phyloP scores from a whole-genome alignment of 2,329 filamentous ascomycete genomes.

The Aspergillus caelatus region DNA sequence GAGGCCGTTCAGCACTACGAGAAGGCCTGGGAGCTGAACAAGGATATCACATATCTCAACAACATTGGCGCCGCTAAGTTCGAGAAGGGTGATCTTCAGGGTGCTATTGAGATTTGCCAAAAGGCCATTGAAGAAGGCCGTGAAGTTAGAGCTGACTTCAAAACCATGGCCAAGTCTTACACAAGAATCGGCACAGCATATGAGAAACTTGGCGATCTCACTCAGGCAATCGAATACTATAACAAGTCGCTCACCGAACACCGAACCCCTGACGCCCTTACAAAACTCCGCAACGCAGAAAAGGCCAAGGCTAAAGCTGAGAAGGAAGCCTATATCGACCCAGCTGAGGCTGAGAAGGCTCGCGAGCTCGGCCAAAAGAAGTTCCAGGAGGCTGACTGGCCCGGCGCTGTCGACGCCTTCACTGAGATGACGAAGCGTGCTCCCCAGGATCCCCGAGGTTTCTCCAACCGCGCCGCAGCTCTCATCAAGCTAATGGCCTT shows the following conservation, averaged over 20 bases:
- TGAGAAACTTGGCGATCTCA: conserved; percentile 82
- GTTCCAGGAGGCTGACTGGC: conserved; percentile 97
- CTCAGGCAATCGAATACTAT: conserved; percentile 83
- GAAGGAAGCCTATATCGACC: conserved; percentile 81
- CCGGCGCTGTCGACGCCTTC: conserved; percentile 90
- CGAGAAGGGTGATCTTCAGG: conserved; percentile 93
- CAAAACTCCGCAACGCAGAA: conserved; percentile 88
- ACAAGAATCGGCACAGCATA: conserved; percentile 92
- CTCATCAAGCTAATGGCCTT: conserved; percentile 97
- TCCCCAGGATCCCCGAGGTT: conserved; percentile 88
- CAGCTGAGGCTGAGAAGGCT: conserved; percentile 90
- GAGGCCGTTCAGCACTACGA: conserved; percentile 90
- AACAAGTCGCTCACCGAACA: conserved; percentile 94
- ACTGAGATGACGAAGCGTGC: conserved; percentile 95
- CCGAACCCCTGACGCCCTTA: conserved; percentile 89
- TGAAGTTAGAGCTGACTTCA: conserved; percentile 90
- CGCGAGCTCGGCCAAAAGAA: conserved; percentile 93
- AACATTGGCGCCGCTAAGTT: conserved; percentile 93
- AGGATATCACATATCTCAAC: conserved; percentile 97
- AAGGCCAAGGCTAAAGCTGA: conserved; percentile 78
- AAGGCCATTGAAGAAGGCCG: conserved; percentile 90
- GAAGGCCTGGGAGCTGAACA: conserved; percentile 91
- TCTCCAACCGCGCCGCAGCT: conserved; percentile 95
- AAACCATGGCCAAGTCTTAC: conserved; percentile 97
- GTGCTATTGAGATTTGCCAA: conserved; percentile 81